phyloP scores from a whole-genome alignment of 768 basidiomycete genomes.

The Arthromyces matolae region DNA sequence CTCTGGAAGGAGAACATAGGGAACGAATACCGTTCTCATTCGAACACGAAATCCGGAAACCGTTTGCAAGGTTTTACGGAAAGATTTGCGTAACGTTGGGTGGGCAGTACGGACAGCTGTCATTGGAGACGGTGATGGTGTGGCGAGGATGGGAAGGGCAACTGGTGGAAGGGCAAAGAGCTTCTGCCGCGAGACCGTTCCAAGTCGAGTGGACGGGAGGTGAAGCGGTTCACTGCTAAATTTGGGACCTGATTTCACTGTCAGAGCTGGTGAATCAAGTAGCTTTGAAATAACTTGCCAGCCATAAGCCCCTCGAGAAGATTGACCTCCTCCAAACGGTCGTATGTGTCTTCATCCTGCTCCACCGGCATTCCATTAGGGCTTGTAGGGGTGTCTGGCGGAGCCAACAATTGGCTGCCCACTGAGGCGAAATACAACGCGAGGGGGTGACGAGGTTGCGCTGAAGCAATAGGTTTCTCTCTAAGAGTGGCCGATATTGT shows the following conservation, averaged over 20 bases:
- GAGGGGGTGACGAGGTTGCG: conserved; percentile 42
- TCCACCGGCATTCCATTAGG: conserved; percentile 26
- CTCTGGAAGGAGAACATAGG: conserved; percentile 69
- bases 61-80: conserved; percentile 71
- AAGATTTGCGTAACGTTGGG: conserved; percentile 81
- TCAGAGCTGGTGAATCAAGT: neutral
- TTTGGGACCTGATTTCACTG: conserved; percentile 37
- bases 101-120: conserved; percentile 44
- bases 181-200: conserved; percentile 60
- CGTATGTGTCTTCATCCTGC: conserved; percentile 36
- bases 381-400: conserved; percentile 31
- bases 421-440: conserved; percentile 34
- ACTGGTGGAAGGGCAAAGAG: conserved; percentile 60
- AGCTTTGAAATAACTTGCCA: conserved; percentile 41
- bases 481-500: conserved; percentile 87
- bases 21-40: conserved; percentile 93
- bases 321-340: conserved; percentile 55
- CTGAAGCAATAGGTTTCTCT: conserved; percentile 59
- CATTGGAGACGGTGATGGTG: conserved; percentile 49
- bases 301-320: conserved; percentile 59
- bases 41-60: conserved; percentile 84
- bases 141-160: conserved; percentile 36
- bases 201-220: conserved; percentile 71
- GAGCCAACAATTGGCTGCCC: conserved; percentile 32
- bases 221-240: conserved; percentile 37